phyloP scores from a whole-genome alignment of 2,329 filamentous ascomycete species.

The Fusarium burgessii region DNA sequence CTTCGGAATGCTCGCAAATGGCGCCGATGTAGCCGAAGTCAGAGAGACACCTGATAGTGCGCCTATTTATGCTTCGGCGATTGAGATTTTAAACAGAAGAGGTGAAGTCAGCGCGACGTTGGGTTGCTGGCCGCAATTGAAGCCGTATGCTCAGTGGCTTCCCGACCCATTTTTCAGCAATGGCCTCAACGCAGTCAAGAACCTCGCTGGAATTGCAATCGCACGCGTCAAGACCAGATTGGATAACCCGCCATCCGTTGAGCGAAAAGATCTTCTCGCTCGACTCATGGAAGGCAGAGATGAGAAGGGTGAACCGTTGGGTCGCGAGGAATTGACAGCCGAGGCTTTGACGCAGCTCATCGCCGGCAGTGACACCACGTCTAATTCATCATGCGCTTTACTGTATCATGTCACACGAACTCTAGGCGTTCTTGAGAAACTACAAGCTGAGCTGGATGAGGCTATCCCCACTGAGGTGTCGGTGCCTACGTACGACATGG shows the following conservation, averaged over 20 bases:
- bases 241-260: slow-evolving; percentile 72
- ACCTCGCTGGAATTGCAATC: slow-evolving; percentile 88
- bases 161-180: slow-evolving; percentile 85
- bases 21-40: slow-evolving; percentile 81
- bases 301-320: slow-evolving; percentile 79
- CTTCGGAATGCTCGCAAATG: slow-evolving; percentile 78
- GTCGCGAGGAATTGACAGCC: slow-evolving; percentile 83
- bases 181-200: slow-evolving; percentile 79
- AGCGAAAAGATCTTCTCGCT: slow-evolving; percentile 83
- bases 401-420: slow-evolving; percentile 80
- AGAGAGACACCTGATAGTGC: slow-evolving; percentile 69
- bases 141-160: slow-evolving; percentile 82
- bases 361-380: slow-evolving; percentile 81
- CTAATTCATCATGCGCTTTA: slow-evolving; percentile 84
- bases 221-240: slow-evolving; percentile 82
- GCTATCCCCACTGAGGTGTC: slow-evolving; percentile 70
- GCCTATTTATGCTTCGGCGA: slow-evolving; percentile 79
- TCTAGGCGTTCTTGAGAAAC: slow-evolving; percentile 75
- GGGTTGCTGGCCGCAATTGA: slow-evolving; percentile 78
- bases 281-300: slow-evolving; percentile 89
- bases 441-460: slow-evolving; percentile 81
- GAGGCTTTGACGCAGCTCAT: slow-evolving; percentile 92
- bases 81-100: slow-evolving; percentile 88
- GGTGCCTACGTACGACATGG: slow-evolving; percentile 78
- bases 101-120: slow-evolving; percentile 88